Evolutionary conservation across 106 monocot species (phyloP).

Genomic region (Phalaenopsis equestris): DNA sequence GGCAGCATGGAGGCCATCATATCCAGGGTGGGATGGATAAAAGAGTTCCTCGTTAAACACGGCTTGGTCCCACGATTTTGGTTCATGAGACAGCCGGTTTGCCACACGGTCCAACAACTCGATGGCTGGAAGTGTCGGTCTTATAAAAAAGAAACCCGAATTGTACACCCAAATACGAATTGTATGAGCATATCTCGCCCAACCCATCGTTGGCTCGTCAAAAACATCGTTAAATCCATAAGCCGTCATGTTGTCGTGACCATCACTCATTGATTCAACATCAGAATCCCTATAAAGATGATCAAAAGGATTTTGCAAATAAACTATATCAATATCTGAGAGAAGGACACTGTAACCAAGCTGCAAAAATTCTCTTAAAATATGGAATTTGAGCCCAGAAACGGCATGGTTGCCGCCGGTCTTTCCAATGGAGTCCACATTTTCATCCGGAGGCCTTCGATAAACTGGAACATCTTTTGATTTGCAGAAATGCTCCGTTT

Average conservation of each 20-base stretch:
- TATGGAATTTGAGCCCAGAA: slow-evolving; percentile 81
- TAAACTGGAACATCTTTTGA: slow-evolving; percentile 72
- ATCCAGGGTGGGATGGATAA: slow-evolving; percentile 75
- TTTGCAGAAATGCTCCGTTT: slow-evolving; percentile 67
- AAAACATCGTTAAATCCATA: slow-evolving; percentile 89
- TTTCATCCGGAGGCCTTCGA: slow-evolving; percentile 54
- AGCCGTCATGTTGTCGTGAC: slow-evolving; percentile 74
- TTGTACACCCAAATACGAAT: slow-evolving; percentile 98
- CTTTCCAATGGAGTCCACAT: slow-evolving; percentile 60
- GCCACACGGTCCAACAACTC: slow-evolving; percentile 97
- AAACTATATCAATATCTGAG: slow-evolving; percentile 91
- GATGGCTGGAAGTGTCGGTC: slow-evolving; percentile 76
- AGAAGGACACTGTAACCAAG: slow-evolving; percentile 90
- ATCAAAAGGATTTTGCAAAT: slow-evolving; percentile 82
- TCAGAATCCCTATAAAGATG: slow-evolving; percentile 84
- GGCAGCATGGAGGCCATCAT: slow-evolving; percentile 82
- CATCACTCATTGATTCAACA: slow-evolving; percentile 98
- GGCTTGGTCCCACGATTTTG: slow-evolving; percentile 79
- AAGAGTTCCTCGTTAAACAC: slow-evolving; percentile 97
- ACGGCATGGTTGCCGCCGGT: slow-evolving; percentile 83
- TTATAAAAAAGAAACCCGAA: slow-evolving; percentile 92
- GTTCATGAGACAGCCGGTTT: slow-evolving; percentile 28
- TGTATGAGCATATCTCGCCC: slow-evolving; percentile 88
- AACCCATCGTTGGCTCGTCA: slow-evolving; percentile 90
- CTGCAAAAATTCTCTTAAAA: slow-evolving; percentile 88